Conservation (phyloP, 176 grass and related monocot genomes). For the Poa pratensis region DNA sequence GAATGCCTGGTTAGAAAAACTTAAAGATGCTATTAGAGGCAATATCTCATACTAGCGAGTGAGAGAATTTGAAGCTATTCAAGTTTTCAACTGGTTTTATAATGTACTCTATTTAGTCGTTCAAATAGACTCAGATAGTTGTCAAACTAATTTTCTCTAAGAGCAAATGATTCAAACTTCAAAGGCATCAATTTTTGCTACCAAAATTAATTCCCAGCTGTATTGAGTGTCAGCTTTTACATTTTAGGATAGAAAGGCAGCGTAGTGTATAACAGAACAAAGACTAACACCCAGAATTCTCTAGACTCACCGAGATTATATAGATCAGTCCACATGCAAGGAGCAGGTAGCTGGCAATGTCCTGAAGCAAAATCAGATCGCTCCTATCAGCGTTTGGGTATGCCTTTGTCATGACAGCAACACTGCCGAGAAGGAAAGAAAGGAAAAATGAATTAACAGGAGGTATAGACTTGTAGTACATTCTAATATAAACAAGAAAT, state of each 20-base stretch:
- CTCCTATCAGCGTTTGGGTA: constrained; percentile 59
- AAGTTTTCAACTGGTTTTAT: constrained; percentile 1
- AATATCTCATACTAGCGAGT: constrained; percentile 4
- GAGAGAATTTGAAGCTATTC: background rate
- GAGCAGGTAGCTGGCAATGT: constrained; percentile 91
- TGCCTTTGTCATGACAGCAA: constrained; percentile 97
- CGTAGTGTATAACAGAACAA: constrained; percentile 21
- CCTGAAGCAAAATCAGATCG: constrained; percentile 81
- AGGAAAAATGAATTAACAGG: constrained; percentile 22
- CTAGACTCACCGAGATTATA: constrained; percentile 68
- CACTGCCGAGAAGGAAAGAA: constrained; percentile 51
- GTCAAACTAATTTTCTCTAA: constrained; percentile 1
- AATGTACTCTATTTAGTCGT: background rate
- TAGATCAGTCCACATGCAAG: constrained; percentile 88
- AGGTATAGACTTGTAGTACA: constrained; percentile 11
- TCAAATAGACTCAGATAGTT: background rate
- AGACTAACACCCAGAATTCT: constrained; percentile 20
- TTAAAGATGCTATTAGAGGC: background rate
- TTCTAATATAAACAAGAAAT: background rate
- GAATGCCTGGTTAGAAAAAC: background rate
- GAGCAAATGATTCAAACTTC: constrained; percentile 1
- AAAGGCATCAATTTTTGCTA: background rate
- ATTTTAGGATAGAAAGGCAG: constrained; percentile 4
- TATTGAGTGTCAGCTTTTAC: background rate
- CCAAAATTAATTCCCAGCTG: background rate